Evolutionary conservation across 2,329 filamentous ascomycete species (phyloP), one percentile per base, ranked within the genome.

Genomic region (Trichophyton benhamiae): DNA sequence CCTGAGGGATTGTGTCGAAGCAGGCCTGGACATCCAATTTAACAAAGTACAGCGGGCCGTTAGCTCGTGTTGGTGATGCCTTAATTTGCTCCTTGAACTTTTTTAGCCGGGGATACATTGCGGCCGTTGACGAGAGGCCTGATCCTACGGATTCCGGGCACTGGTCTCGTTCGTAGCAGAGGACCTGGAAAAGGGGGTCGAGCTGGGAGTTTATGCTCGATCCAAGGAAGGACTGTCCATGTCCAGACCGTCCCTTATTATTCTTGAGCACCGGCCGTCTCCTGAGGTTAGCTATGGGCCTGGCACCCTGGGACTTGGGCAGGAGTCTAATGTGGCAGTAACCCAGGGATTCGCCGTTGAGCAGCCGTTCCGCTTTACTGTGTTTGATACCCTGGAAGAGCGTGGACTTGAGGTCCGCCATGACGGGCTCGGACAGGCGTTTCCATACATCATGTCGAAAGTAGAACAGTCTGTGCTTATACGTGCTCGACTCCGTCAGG

Each of bases 401-500:
- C 7, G 76, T 80, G 1, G 76, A 66, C 69, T 87, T 94, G 22
- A 97, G 75, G 0, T 76, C 76, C 0, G 79, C 72, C 70, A 96
- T 77, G 0, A 87, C 83, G 5, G 91, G 88, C 67, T 91, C 86
- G 1, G 87, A 84, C 38, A 97, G 74, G 46, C 80, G 80, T 58
- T 83, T 84, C 94, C 94, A 99, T 8, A 94, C 80, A 72, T 99
- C 94, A 66, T 99, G 94, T 3, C 92, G 87, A 71, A 96, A 97
- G 75, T 90, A 99, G 72, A 95, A 96, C 0, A 97, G 76, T 30
- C 85, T 84, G 67, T 94, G 90, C 15, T 87, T 85, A 69, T 96
- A 84, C 0, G 80, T 79, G 65, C 84, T 91, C 0, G 91, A 94
- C 72, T 99, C 94, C 0, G 94, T 99, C 42, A 96, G 88, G 70